These are phyloP conservation scores for Syzygium aqueum DNA, from an alignment of 345 rosid species.

Conservation along the genomic window DNA sequence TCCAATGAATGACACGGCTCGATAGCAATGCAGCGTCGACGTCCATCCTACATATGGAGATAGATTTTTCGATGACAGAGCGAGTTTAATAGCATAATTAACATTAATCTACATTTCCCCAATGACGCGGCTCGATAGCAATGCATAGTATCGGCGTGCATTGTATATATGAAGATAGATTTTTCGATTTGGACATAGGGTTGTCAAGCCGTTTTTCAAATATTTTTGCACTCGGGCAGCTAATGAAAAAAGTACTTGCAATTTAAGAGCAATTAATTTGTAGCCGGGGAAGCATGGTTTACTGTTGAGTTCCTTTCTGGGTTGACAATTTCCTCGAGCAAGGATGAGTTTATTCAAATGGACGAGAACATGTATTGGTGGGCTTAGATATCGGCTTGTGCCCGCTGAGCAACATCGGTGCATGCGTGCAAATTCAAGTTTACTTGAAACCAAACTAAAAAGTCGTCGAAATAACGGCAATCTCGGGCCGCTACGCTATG, in stretches of 20 bases:
- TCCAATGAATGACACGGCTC: neutral
- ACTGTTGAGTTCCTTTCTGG: neutral
- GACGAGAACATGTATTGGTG: neutral
- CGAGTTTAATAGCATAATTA: too few species aligned
- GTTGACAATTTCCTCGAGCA: neutral
- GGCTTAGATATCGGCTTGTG: neutral
- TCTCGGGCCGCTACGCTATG: neutral
- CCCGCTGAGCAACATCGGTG: neutral
- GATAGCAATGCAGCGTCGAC: neutral
- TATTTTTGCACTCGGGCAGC: neutral
- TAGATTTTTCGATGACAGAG: neutral
- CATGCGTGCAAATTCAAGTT: too few species aligned
- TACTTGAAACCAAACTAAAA: too few species aligned
- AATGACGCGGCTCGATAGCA: too few species aligned
- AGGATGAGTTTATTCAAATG: neutral
- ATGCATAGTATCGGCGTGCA: neutral
- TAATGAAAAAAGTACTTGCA: neutral
- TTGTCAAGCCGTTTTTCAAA: neutral
- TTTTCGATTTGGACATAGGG: neutral
- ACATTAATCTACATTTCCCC: too few species aligned
- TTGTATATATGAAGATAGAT: neutral
- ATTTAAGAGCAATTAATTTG: neutral
- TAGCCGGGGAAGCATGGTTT: neutral
- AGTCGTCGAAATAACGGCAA: neutral
- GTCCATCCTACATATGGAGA: neutral